Base-by-base conservation (phyloP, 2,329 filamentous ascomycete genomes). In the Fusarium redolens region DNA sequence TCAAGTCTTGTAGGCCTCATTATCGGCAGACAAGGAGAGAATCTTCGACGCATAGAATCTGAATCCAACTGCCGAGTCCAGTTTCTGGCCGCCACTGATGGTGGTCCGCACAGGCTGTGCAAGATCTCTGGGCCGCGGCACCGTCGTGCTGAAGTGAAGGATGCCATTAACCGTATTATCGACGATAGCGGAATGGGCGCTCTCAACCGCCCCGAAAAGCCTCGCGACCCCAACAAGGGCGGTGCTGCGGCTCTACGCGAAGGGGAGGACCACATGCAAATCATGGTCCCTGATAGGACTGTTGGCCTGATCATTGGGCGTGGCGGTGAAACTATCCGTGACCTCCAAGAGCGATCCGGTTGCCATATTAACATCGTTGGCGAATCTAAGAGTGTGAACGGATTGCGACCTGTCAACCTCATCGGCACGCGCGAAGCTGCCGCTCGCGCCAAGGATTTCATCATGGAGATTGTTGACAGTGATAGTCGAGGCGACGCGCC, bases 311-410 rank as follows among this genome's bases (percentile, higher is more conserved):
- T 97, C 76, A 97, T 97, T 79, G 95, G 95, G n/a, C 92, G 95
- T 75, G 94, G 94, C 44, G 95, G 95, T 66, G 95, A 97, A 83
- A 97, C 95, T 3, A 97, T 97, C 78, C 92, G 94, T 78, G 95
- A 97, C 80, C 86, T 97, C 30, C 95, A 97, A 83, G 95, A 97
- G 81, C 89, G 93, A 70, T 96, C 93, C 77, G 93, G 93, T n/a
- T 97, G 95, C 81, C 95, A 97, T 81, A 94, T 97, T 81, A 97
- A 97, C 82, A 97, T 97, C 78, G 93, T 97, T 44, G 93, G 93
- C 77, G 95, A 97, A 83, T 94, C 94, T 75, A 97, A 97, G 87
- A 97, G 94, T 79, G 89, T 97, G 74, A 97, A 97, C 79, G 95
- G 95, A 48, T 86, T 97, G 69, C 91, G 95, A 56, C 95, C 95